Evolutionary conservation across 306 rosid genomes (phyloP), one percentile per base, ranked within the genome.

Genomic region (Ceratonia siliqua): DNA sequence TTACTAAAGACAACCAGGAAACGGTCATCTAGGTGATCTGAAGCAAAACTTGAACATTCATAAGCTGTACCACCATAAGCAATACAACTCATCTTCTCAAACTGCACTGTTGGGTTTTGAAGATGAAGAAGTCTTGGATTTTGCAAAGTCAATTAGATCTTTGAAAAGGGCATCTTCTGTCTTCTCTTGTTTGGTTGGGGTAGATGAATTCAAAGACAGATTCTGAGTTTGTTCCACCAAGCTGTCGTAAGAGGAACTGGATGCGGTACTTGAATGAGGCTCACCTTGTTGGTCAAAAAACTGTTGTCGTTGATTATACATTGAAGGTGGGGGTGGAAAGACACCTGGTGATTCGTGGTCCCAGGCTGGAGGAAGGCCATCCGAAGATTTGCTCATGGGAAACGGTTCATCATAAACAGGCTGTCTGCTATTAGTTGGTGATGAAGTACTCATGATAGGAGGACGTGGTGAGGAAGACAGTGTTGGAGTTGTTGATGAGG

Each of bases 321-420:
- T 88, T 3, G 93, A 78, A 50, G 97, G 96, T 10, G 95, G 98
- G 18, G 97, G 95, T 24, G 97, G 98, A 78, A 90, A 79, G 68
- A 72, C 49, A 20, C 13, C 83, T 42, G 85, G 13, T 61, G 89
- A 53, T 81, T 78, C 93, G 2, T 85, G 10, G 14, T 87, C 96
- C 96, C 89, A 85, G 56, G 97, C 91, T 25, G 93, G 83, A 74
- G 93, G 89, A 77, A 86, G 83, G 38, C 22, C 75, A 39, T 89
- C 93, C 1, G 89, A 69, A 33, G 91, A 87, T 75, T 78, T 89
- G 79, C 82, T 83, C n/a, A 18, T 18, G 56, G 87, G 81, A 78
- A 82, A 76, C 25, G 93, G 89, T 68, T 86, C 96, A 46, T 88
- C 96, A 66, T 82, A 90, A 55, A 73, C 85, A 48, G 99, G 93